phyloP scores from a whole-genome alignment of 495 filamentous ascomycete genomes.

The Xylaria scruposa region DNA sequence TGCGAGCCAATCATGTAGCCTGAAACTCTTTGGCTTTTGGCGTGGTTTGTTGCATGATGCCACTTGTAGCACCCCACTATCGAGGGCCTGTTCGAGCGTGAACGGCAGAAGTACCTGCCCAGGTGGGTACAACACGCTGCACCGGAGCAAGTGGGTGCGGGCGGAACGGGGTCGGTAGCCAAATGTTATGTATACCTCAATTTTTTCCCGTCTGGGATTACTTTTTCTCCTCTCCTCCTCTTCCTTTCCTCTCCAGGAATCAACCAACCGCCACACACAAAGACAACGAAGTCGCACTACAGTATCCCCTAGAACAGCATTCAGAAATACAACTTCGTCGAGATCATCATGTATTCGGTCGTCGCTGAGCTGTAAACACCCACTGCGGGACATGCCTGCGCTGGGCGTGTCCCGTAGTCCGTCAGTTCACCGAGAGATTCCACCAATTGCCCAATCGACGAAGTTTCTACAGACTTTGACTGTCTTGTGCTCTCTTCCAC shows the following conservation, averaged over 20 bases:
- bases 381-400: constrained; percentile 73
- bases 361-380: constrained; percentile 94
- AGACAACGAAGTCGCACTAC: constrained; percentile 77
- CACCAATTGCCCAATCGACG: constrained; percentile 75
- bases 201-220: constrained; percentile 42
- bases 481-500: constrained; percentile 45
- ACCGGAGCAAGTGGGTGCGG: constrained; percentile 21
- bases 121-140: background rate
- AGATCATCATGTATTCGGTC: constrained; percentile 78
- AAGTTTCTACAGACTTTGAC: constrained; percentile 63
- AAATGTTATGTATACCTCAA: constrained; percentile 30
- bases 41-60: constrained; percentile 16
- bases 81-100: background rate
- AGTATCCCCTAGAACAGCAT: constrained; percentile 47
- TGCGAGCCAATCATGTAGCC: constrained; percentile 11
- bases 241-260: constrained; percentile 42
- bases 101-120: background rate
- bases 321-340: constrained; percentile 73
- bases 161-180: constrained; percentile 14
- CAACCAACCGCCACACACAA: constrained; percentile 40
- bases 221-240: constrained; percentile 39
- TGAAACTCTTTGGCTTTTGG: constrained; percentile 15
- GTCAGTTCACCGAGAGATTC: constrained; percentile 84
- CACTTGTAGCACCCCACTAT: background rate
- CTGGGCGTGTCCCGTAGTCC: constrained; percentile 66